Base-by-base conservation (phyloP, 202 grass and related monocot species). In the Panicum hallii region DNA sequence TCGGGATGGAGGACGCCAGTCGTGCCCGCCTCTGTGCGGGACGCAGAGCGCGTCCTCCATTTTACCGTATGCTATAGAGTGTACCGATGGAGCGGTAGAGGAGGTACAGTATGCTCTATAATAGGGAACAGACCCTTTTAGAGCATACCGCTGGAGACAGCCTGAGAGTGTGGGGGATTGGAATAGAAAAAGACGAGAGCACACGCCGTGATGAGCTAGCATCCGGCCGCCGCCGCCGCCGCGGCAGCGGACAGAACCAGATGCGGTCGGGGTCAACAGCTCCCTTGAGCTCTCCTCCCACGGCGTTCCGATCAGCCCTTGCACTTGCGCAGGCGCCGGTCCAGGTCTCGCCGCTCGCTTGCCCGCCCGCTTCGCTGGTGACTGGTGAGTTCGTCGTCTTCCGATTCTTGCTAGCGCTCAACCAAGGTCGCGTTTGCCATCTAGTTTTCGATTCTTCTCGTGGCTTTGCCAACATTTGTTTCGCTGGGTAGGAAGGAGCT, bases 231-330 rank as follows among this genome's bases (percentile, higher is more conserved):
- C 43, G 23, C 62, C 16, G 60, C 60, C 23, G 60, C 60, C 23
- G 26, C 60, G 46, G 71, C 48, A 32, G 76, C 77, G 30, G 62
- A 38, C 17, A 23, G 62, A 67, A 11, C 77, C 19, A 79, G 78
- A 67, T 55, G 63, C 63, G 48, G 8, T 23, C 7, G 3, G 63
- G 47, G 4, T 10, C 3, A 43, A 1, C 2, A 5, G 6, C 19
- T 58, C 20, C 34, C 34, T 41, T 67, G 32, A 67, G 45, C 32
- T 68, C 78, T 54, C 63, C 20, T 6, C 23, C 57, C 36, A 36
- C 67, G 20, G 67, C 5, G 41, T 43, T 69, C 11, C 67, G 67
- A 23, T n/a, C 41, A 7, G 43, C 68, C 6, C 22, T 71, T 71
- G 28, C 15, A 11, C 47, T 8, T 15, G 28, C 70, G 70, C 70